A percentile compares a stretch with the other conserved stretches of the same genome.
Conservation (phyloP, 805 yeast species). For the Wickerhamomyces rabaulensis region DNA sequence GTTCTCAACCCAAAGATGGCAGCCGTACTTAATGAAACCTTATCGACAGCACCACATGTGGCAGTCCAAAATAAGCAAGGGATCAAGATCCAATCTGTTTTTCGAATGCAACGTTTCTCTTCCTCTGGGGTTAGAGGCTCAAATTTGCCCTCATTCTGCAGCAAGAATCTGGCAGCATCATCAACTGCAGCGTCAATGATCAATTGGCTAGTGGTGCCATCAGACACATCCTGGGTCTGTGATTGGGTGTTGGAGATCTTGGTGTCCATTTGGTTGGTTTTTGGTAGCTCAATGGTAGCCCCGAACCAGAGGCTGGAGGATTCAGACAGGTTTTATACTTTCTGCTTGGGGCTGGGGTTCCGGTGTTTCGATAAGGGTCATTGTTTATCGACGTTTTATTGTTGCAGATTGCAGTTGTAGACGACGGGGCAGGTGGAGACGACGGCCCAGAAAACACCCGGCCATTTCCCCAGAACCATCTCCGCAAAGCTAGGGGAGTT, state of each 20-base stretch:
- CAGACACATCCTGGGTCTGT: slow-evolving; percentile 1
- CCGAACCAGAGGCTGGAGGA: no score
- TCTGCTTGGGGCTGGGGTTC: no score
- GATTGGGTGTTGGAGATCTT: not conserved
- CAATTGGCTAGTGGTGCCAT: not conserved
- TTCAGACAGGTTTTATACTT: no score
- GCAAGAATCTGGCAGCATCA: slow-evolving; percentile 23
- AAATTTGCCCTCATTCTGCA: slow-evolving; percentile 20
- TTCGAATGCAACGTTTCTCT: slow-evolving; percentile 29
- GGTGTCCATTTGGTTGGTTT: not conserved
- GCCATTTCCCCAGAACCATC: no score
- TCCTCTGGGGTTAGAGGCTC: slow-evolving; percentile 25
- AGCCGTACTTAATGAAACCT: slow-evolving; percentile 38
- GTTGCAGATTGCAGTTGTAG: no score
- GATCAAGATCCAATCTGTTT: slow-evolving; percentile 32
- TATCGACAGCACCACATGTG: slow-evolving; percentile 38
- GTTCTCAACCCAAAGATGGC: slow-evolving; percentile 39
- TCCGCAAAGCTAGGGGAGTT: no score
- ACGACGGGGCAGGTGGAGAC: slow-evolving; percentile 2
- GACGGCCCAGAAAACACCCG: not conserved
- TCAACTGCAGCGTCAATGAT: slow-evolving; percentile 9
- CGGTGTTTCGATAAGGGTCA: no score
- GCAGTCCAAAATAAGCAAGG: slow-evolving; percentile 33
- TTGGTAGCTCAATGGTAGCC: no score
- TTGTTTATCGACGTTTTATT: no score